Percentiles rank a stretch among this genome's conserved stretches.
Conservation (phyloP, 345 rosid genomes). For the Trapa bicornis region DNA sequence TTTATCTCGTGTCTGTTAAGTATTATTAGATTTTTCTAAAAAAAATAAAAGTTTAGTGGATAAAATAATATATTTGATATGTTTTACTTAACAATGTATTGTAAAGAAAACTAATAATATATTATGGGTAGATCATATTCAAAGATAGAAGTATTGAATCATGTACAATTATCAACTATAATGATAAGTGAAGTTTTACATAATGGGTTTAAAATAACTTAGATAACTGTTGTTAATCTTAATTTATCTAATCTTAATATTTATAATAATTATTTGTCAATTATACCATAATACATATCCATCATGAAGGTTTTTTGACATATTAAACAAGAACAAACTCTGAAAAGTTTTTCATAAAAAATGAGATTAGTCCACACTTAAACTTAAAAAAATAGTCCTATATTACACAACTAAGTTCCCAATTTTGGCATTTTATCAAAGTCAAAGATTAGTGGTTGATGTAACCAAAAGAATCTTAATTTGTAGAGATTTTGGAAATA, state of each 20-base stretch:
- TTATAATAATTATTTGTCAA: too few relatives aligned
- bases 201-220: neutral
- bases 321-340: conserved; percentile 39
- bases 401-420: conserved; percentile 72
- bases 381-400: conserved; percentile 41
- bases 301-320: conserved; percentile 52
- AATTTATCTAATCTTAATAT: neutral
- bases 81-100: neutral
- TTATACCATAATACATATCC: conserved; percentile 42
- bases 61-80: neutral
- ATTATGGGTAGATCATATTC: neutral
- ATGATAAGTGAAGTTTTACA: neutral
- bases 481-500: conserved; percentile 79
- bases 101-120: neutral
- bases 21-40: neutral
- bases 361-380: conserved; percentile 23
- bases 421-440: conserved; percentile 72
- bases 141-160: neutral
- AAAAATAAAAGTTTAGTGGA: neutral
- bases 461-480: conserved; percentile 75
- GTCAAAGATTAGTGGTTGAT: conserved; percentile 70
- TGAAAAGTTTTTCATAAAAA: conserved; percentile 62
- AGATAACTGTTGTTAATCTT: neutral
- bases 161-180: neutral
- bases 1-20: too few relatives aligned